phyloP scores from a whole-genome alignment of 805 yeast species.

The Naumovozyma dairenensis region DNA sequence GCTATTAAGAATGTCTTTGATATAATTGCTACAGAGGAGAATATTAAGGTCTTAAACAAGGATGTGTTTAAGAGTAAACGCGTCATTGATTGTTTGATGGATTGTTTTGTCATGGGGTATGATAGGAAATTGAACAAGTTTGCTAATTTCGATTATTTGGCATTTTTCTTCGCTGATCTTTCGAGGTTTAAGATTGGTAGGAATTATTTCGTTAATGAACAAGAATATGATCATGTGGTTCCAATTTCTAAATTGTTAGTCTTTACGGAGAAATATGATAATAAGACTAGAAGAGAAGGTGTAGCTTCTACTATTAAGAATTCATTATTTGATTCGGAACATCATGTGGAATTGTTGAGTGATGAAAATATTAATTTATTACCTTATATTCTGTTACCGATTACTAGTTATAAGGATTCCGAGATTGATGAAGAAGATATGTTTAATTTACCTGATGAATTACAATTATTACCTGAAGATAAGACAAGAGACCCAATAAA shows the following conservation, averaged over 20 bases:
- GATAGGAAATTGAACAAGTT: slow-evolving; percentile 60
- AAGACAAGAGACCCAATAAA: slow-evolving; percentile 65
- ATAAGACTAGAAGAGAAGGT: slow-evolving; percentile 78
- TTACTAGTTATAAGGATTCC: slow-evolving; percentile 62
- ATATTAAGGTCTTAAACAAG: slow-evolving; percentile 28
- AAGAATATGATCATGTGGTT: slow-evolving; percentile 62
- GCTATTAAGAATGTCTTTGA: slow-evolving; percentile 44
- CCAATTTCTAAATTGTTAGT: slow-evolving; percentile 76
- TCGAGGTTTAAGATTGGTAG: slow-evolving; percentile 72
- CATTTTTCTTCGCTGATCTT: slow-evolving; percentile 83
- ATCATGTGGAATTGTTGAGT: slow-evolving; percentile 50
- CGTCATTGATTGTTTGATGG: slow-evolving; percentile 74
- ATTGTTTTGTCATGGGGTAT: slow-evolving; percentile 77
- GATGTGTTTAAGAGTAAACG: slow-evolving; percentile 45
- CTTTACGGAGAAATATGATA: slow-evolving; percentile 72
- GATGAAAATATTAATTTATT: slow-evolving; percentile 62
- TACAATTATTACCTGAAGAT: slow-evolving; percentile 68
- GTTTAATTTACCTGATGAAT: slow-evolving; percentile 79
- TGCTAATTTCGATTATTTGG: slow-evolving; percentile 72
- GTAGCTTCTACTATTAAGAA: slow-evolving; percentile 89
- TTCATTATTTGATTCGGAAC: slow-evolving; percentile 66
- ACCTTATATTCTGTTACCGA: slow-evolving; percentile 73
- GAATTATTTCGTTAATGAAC: slow-evolving; percentile 62
- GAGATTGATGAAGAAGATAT: slow-evolving; percentile 76
- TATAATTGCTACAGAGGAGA: slow-evolving; percentile 23